These are phyloP conservation scores for Fraxinus nigra DNA, from an alignment of 305 asterid species.

Conservation along the genomic window DNA sequence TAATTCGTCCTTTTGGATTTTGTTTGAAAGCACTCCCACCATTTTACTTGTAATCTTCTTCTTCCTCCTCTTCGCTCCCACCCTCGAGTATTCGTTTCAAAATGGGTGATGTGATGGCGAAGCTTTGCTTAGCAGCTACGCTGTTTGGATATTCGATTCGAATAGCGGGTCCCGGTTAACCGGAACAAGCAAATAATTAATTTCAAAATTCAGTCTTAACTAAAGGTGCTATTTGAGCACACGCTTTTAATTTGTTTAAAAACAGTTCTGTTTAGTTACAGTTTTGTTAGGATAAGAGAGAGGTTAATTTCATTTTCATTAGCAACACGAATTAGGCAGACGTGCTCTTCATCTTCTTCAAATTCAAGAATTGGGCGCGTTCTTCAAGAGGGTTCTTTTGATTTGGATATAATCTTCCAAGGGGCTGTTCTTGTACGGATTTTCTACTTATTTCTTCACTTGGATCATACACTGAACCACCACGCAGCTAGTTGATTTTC, in stretches of 20 bases:
- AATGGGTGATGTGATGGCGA: neutral
- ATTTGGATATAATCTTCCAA: neutral
- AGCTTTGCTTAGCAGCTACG: neutral
- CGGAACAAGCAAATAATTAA: neutral
- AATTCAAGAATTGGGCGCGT: neutral
- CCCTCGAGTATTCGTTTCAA: neutral
- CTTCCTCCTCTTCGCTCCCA: neutral
- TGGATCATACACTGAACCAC: neutral
- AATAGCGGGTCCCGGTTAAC: neutral
- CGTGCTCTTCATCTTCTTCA: neutral
- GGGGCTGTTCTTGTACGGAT: neutral
- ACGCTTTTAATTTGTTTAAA: neutral
- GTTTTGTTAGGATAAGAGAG: neutral
- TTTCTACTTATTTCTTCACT: neutral
- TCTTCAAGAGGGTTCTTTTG: neutral
- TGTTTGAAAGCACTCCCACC: conserved; percentile 66
- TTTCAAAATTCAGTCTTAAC: neutral
- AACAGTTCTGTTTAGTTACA: neutral
- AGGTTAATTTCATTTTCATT: neutral
- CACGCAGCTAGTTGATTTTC: neutral
- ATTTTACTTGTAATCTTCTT: conserved; percentile 22
- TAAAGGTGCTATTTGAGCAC: neutral
- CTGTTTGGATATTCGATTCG: neutral
- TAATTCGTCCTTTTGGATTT: conserved; percentile 48
- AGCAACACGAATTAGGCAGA: neutral